phyloP scores from a whole-genome alignment of 805 yeast genomes.

The Lachancea kluyveri region DNA sequence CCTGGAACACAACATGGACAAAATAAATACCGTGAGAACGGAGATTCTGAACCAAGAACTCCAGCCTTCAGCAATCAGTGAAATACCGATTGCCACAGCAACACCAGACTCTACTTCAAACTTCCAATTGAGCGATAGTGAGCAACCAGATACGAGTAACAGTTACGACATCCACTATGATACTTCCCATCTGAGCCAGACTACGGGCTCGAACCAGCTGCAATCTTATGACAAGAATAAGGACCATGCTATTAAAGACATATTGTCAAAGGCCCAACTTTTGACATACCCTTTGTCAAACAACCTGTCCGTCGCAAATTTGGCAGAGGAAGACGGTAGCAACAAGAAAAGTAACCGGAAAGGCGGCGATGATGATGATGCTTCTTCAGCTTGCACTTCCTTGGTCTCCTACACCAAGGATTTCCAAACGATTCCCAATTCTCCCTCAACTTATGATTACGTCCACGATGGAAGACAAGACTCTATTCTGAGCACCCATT shows the following conservation, averaged over 20 bases:
- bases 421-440: not conserved
- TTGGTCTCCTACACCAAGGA: slow-evolving; percentile 2
- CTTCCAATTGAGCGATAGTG: slow-evolving; percentile 25
- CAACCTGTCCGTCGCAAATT: slow-evolving; percentile 4
- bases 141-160: slow-evolving; percentile 7
- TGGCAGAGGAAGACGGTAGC: not conserved
- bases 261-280: slow-evolving; percentile 6
- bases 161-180: slow-evolving; percentile 2
- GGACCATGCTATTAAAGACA: slow-evolving; percentile 5
- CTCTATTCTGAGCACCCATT: not conserved
- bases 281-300: slow-evolving; percentile 6
- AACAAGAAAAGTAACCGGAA: not conserved
- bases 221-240: slow-evolving; percentile 3
- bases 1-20: slow-evolving; percentile 21
- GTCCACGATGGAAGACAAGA: not conserved
- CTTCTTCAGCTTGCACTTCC: not conserved
- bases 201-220: not conserved
- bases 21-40: slow-evolving; percentile 20
- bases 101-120: slow-evolving; percentile 23
- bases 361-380: no score
- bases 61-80: not conserved
- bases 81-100: slow-evolving; percentile 5
- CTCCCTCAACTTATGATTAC: slow-evolving; percentile 1
- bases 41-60: slow-evolving; percentile 9
- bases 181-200: no score